Base-by-base conservation (phyloP, 352 stramenopile genomes). In the Thalassiosira livingstoniorum region DNA sequence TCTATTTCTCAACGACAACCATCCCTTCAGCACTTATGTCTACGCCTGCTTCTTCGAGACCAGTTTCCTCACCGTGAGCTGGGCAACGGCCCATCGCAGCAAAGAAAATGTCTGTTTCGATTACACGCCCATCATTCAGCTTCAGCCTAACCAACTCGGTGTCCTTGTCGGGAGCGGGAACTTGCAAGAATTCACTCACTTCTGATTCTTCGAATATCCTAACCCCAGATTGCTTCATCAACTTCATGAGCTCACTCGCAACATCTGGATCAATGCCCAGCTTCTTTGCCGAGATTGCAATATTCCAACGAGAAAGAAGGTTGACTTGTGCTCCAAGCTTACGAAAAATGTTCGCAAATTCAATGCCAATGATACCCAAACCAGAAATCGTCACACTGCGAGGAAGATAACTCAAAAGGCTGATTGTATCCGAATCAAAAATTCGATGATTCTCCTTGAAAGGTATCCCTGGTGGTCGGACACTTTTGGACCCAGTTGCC, bases 361-460 rank as follows among this genome's bases (percentile, higher is more conserved):
- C 78, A 35, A 86, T 85, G 31, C 63, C 73, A 29, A 86, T 80
- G 51, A 86, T 86, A 32, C 79, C 79, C 10, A 51, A 29, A 32
- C 79, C 79, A 45, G 73, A 65, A 47, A 86, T 86, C 2, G 73
- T 72, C 2, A 86, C 61, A 2, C 34, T 68, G 21, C 66, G 58
- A 34, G 79, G 79, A 2, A 86, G 58, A 65, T 77, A 86, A 31
- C 53, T 42, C 25, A 86, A 39, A 11, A 60, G 34, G 55, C 85
- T 86, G 65, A 86, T 78, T 31, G 51, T 75, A 55, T 86, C 79
- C 11, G 63, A 75, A 37, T 86, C 79, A 51, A 86, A 86, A 31
- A 86, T 70, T 13, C 79, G 65, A 29, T 51, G 37, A 32, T 63
- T 65, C 42, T 71, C 29, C 23, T 86, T 75, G 58, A 86, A 86